These are phyloP conservation scores for Chaetomium globosum DNA, from an alignment of 2,329 filamentous ascomycete species.

Conservation along the genomic window DNA sequence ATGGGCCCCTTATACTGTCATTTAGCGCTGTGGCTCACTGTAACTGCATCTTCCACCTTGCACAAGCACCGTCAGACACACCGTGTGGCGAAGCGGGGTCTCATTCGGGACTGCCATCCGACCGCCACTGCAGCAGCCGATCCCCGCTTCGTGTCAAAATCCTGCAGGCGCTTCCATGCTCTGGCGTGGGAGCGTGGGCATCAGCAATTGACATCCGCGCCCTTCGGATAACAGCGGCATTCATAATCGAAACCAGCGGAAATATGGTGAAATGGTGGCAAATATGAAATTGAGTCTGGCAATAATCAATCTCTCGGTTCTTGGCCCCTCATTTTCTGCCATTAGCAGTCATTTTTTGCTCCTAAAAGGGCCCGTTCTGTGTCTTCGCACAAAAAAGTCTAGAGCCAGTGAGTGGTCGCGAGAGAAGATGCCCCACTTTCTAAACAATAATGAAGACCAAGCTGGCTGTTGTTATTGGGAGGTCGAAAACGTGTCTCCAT, in stretches of 20 bases:
- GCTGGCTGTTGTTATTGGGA: too few species aligned
- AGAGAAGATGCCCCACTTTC: too few species aligned
- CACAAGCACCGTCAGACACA: background rate
- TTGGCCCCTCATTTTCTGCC: background rate
- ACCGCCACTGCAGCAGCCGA: background rate
- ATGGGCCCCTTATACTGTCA: background rate
- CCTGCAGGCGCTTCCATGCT: background rate
- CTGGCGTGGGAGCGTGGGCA: too few species aligned
- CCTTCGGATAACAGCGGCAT: conserved; percentile 14
- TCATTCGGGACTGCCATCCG: background rate
- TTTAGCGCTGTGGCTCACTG: background rate
- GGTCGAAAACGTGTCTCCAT: too few species aligned
- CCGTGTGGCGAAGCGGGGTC: background rate
- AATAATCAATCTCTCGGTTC: background rate
- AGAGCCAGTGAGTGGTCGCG: too few species aligned
- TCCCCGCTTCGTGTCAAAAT: conserved; percentile 1
- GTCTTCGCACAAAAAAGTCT: too few species aligned
- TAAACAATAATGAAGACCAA: too few species aligned
- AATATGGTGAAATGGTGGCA: background rate
- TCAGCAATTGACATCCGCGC: conserved; percentile 1
- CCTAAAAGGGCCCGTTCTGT: too few species aligned
- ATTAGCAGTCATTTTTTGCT: background rate
- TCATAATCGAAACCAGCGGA: background rate
- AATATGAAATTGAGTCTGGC: background rate
- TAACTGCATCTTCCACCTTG: background rate